Percentiles rank a stretch among this genome's conserved stretches.
These are phyloP conservation scores for Komagataella pastoris DNA, from an alignment of 805 yeast genomes.

Conservation along the genomic window DNA sequence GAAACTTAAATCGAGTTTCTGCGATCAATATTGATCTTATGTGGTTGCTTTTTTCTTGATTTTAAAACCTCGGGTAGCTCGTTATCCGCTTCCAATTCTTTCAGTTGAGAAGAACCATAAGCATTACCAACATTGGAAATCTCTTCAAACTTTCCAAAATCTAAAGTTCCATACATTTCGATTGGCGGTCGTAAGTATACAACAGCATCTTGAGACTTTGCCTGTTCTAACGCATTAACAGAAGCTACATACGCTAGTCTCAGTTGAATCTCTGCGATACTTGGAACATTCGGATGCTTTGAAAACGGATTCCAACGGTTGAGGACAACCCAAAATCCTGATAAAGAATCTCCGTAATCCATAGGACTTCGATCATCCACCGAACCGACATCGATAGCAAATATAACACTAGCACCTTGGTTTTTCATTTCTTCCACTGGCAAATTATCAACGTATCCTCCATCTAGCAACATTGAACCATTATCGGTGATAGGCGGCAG, in stretches of 20 bases:
- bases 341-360: conserved; percentile 84
- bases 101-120: conserved; percentile 33
- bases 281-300: conserved; percentile 76
- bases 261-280: conserved; percentile 89
- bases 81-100: neutral
- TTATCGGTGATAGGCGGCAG: conserved; percentile 80
- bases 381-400: conserved; percentile 95
- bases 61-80: neutral
- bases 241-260: conserved; percentile 90
- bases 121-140: conserved; percentile 69
- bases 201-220: conserved; percentile 76
- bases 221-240: conserved; percentile 82
- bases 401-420: conserved; percentile 72
- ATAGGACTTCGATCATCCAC: conserved; percentile 84
- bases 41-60: neutral
- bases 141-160: conserved; percentile 85
- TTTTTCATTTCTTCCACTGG: conserved; percentile 89
- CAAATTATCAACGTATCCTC: conserved; percentile 89
- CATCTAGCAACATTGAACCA: conserved; percentile 90
- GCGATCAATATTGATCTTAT: neutral
- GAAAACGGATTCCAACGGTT: conserved; percentile 89
- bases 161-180: conserved; percentile 82
- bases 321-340: conserved; percentile 83
- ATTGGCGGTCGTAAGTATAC: conserved; percentile 88
- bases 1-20: neutral